These are phyloP conservation scores for Claviceps humidiphila DNA, from an alignment of 2,329 filamentous ascomycete genomes.

Conservation along the genomic window DNA sequence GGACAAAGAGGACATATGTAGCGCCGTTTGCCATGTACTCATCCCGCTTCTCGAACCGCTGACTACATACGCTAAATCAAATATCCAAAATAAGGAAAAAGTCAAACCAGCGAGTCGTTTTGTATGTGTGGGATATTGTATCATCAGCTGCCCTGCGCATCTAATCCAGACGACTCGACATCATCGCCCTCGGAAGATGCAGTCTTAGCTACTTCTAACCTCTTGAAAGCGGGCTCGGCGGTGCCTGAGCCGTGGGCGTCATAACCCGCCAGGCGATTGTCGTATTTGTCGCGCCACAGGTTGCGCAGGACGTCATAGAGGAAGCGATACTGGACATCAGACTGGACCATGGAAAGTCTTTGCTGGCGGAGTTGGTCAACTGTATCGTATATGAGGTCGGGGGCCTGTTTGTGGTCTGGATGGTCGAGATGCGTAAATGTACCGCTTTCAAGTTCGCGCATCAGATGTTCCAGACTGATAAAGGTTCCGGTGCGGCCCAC, in stretches of 20 bases:
- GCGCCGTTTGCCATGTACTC: no score
- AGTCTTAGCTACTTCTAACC: constrained; percentile 34
- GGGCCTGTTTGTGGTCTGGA: constrained; percentile 30
- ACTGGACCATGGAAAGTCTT: constrained; percentile 90
- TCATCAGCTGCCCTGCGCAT: not conserved
- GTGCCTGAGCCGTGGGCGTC: constrained; percentile 20
- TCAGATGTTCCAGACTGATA: constrained; percentile 85
- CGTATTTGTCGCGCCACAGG: constrained; percentile 56
- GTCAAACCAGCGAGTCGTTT: no score
- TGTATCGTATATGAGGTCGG: constrained; percentile 62
- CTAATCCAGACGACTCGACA: not conserved
- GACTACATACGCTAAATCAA: no score
- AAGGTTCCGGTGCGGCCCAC: constrained; percentile 93
- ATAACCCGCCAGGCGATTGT: constrained; percentile 18
- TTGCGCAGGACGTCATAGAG: constrained; percentile 77
- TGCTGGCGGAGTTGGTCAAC: constrained; percentile 76
- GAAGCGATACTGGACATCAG: constrained; percentile 70
- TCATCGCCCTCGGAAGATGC: constrained; percentile 18
- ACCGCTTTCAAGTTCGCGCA: constrained; percentile 68
- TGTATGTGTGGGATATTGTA: no score
- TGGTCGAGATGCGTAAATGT: constrained; percentile 32
- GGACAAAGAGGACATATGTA: no score
- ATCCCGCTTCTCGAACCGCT: no score
- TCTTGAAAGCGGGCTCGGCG: constrained; percentile 37
- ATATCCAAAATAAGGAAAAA: no score